A percentile compares a stretch with the other conserved stretches of the same genome.
phyloP scores from a whole-genome alignment of 257 asterid species.

The Solanum clarkiae region DNA sequence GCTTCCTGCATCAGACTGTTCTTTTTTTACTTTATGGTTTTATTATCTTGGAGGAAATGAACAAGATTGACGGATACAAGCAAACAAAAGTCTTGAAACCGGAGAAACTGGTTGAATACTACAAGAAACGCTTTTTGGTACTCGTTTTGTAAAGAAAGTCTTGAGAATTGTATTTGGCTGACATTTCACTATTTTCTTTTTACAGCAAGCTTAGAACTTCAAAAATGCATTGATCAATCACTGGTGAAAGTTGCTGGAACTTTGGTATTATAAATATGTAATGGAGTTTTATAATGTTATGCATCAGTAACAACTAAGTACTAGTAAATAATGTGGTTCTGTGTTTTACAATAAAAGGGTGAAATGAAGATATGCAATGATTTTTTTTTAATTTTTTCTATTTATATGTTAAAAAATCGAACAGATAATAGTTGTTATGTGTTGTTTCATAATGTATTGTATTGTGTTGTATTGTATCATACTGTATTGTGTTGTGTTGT shows the following conservation, averaged over 20 bases:
- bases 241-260: not conserved
- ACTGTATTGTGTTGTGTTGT: too few species aligned
- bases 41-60: conserved; percentile 23
- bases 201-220: not conserved
- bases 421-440: too few species aligned
- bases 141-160: too few species aligned
- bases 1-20: not conserved
- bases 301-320: not conserved
- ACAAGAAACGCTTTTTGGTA: conserved; percentile 26
- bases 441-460: too few species aligned
- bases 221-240: not conserved
- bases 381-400: too few species aligned
- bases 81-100: conserved; percentile 45
- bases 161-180: not conserved
- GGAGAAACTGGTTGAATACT: conserved; percentile 8
- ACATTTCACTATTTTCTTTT: not conserved
- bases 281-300: not conserved
- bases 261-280: not conserved
- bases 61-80: conserved; percentile 53
- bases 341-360: too few species aligned
- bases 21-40: not conserved
- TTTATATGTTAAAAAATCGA: too few species aligned
- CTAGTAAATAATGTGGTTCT: not conserved
- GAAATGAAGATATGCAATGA: too few species aligned
- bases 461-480: too few species aligned